Evolutionary conservation across 2,329 filamentous ascomycete genomes (phyloP), one percentile per base, ranked within the genome.

Genomic region (Colletotrichum cereale): DNA sequence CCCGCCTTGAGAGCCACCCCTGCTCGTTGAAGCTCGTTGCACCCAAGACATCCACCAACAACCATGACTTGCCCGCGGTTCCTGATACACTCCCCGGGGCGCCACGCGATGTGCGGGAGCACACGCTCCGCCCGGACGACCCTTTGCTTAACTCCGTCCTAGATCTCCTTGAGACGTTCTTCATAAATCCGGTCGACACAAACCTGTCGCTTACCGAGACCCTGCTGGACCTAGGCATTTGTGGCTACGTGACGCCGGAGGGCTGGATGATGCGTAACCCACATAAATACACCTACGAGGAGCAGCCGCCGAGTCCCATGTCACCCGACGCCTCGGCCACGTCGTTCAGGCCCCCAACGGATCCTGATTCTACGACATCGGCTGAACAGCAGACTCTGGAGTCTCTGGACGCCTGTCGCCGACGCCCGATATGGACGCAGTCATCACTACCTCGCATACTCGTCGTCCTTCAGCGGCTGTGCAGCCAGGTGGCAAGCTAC

Each of bases 141-240:
- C 90, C 87, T 53, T 86, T 91, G 44, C 85, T 91, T 57, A 89
- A 88, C 78, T 89, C 93, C 11, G 84, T 93, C 2, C 83, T 93
- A 12, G 91, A 92, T 53, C 86, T 96, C 10, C 82, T 99, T 14
- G 88, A 92, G 55, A 91, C 87, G 0, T 99, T 98, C 77, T 94
- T 98, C 76, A 88, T 93, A 6, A 99, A 99, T 76, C 92, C 94
- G 3, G 91, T 98, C 3, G 94, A 98, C 76, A 95, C 93, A 3
- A 99, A 99, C 75, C 84, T 99, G 4, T 93, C 92, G 0, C 86
- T 98, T 2, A 98, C 96, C 0, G 93, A 97, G 76, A 89, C 93
- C 0, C 86, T 98, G 53, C 88, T 97, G 36, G 92, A 94, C 74
- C 85, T 99, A 50, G 93, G 93, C 14, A 90, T 93, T 0, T 98